Percentiles rank a stretch among this genome's conserved stretches.
Conservation (phyloP, 164 flowering plant species). For the Macadamia integrifolia region DNA sequence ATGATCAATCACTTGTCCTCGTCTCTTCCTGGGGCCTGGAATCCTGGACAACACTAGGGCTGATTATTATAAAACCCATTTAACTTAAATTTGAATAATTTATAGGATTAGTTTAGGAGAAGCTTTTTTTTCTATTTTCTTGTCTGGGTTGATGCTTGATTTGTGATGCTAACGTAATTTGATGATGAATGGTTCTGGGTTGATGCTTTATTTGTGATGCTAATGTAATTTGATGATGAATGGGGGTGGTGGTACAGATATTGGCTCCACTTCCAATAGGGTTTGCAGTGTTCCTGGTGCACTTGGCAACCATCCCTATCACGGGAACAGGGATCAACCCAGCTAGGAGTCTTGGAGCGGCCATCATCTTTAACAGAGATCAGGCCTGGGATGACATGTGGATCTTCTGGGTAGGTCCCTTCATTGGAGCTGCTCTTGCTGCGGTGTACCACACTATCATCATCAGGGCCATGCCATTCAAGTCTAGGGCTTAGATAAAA, state of each 20-base stretch:
- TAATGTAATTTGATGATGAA: too few relatives aligned
- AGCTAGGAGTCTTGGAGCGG: conserved; percentile 42
- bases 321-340: conserved; percentile 46
- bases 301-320: conserved; percentile 39
- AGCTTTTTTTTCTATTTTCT: neutral
- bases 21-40: too few relatives aligned
- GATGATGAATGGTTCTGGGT: neutral
- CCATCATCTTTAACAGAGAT: conserved; percentile 33
- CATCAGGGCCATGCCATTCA: neutral
- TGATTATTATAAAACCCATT: too few relatives aligned
- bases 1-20: too few relatives aligned
- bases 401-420: conserved; percentile 4
- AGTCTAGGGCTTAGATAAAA: neutral
- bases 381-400: conserved; percentile 39
- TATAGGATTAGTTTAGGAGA: neutral
- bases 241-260: conserved; percentile 15
- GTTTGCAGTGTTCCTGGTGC: conserved; percentile 46
- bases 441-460: neutral
- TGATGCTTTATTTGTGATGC: too few relatives aligned
- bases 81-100: neutral
- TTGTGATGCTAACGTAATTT: too few relatives aligned
- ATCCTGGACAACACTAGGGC: too few relatives aligned
- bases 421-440: conserved; percentile 3
- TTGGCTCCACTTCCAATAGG: conserved; percentile 45
- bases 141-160: neutral